These are phyloP conservation scores for Colletotrichum higginsianum DNA, from an alignment of 2,329 filamentous ascomycete genomes.

Conservation along the genomic window DNA sequence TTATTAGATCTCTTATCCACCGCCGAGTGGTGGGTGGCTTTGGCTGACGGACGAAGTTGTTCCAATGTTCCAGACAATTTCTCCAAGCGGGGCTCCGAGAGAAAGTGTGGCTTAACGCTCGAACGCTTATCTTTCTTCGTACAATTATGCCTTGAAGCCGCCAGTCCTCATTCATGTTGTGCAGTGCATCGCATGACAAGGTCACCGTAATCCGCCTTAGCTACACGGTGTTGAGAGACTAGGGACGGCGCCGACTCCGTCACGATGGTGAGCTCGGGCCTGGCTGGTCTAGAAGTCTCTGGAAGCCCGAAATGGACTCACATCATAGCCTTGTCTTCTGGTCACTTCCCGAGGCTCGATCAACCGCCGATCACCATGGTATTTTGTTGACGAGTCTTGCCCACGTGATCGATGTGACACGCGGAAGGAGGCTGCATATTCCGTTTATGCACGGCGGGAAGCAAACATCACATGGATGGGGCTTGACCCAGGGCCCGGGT, in stretches of 20 bases:
- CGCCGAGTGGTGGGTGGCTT: slow-evolving; percentile 3
- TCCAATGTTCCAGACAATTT: slow-evolving; percentile 11
- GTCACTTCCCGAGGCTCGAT: not conserved
- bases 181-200: not conserved
- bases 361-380: slow-evolving; percentile 13
- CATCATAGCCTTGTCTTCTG: not conserved
- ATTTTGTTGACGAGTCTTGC: not conserved
- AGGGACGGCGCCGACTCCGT: not conserved
- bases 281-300: not conserved
- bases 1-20: not conserved
- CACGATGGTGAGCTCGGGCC: not conserved
- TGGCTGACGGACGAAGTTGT: slow-evolving; percentile 1
- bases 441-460: slow-evolving; percentile 40
- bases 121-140: not conserved
- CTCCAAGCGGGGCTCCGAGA: not conserved
- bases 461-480: slow-evolving; percentile 30
- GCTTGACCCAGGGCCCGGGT: not conserved
- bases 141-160: not conserved
- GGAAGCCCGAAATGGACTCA: not conserved
- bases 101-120: not conserved
- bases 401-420: slow-evolving; percentile 39
- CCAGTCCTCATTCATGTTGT: not conserved
- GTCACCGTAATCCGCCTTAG: not conserved
- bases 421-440: slow-evolving; percentile 35
- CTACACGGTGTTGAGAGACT: not conserved